These are phyloP conservation scores for Alternaria gaisen DNA, from an alignment of 2,329 filamentous ascomycete genomes.

Conservation along the genomic window DNA sequence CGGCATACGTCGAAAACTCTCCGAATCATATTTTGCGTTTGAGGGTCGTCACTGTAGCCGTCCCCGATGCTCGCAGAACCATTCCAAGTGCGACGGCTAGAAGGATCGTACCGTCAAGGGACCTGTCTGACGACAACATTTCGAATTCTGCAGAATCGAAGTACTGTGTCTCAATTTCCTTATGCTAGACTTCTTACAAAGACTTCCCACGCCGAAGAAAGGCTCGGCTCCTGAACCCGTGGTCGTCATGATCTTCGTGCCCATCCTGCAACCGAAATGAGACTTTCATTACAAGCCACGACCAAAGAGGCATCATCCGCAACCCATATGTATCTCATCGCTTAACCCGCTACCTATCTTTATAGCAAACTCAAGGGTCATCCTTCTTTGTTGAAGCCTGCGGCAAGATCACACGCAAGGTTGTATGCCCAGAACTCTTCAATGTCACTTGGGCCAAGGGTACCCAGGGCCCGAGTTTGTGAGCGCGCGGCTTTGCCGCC, in stretches of 20 bases:
- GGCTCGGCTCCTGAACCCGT: slow-evolving; percentile 10
- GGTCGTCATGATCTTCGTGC: slow-evolving; percentile 31
- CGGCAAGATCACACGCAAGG: not conserved
- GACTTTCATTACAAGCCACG: slow-evolving; percentile 16
- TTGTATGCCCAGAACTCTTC: slow-evolving; percentile 3
- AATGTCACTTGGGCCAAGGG: slow-evolving; percentile 10
- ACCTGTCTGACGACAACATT: not conserved
- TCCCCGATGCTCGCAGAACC: slow-evolving; percentile 8
- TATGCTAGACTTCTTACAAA: slow-evolving; percentile 4
- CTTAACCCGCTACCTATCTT: slow-evolving; percentile 8
- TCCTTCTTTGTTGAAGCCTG: not conserved
- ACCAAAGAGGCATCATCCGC: slow-evolving; percentile 22
- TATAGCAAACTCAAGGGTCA: not conserved
- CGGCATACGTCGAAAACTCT: slow-evolving; percentile 23
- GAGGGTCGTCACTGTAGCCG: slow-evolving; percentile 11
- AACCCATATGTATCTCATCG: slow-evolving; percentile 11
- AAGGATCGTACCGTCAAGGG: not conserved
- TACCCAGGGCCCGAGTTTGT: slow-evolving; percentile 5
- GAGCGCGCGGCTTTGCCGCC: slow-evolving; percentile 25
- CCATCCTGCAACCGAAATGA: slow-evolving; percentile 35
- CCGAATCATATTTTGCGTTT: slow-evolving; percentile 28
- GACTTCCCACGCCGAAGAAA: slow-evolving; percentile 4
- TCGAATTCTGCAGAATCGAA: not conserved
- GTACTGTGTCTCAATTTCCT: slow-evolving; percentile 8
- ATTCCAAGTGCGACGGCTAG: slow-evolving; percentile 6